Base-by-base conservation (phyloP, 805 yeast species). In the Yamadazyma akitaensis region DNA sequence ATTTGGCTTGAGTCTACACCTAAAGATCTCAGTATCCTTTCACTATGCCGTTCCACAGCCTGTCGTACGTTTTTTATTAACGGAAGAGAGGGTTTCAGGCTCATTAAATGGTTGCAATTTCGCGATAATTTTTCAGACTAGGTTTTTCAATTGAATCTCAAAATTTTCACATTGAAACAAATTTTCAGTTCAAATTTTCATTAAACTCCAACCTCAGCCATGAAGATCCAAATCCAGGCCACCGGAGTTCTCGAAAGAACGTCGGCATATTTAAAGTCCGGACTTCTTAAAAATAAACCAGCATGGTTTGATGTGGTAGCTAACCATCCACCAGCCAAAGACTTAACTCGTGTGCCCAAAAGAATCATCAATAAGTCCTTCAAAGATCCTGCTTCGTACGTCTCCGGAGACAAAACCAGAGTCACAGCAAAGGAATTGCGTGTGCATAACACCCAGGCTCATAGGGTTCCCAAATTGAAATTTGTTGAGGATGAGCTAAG, bases 231-330 rank as follows among this genome's bases (percentile, higher is more conserved):
- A 54, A 63, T 63, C 16, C 75, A 80, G 49, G 96, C 97, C 26
- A 78, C 83, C 26, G 80, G 80, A 52, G 86, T 91, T 2, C 77
- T 91, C 39, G 86, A 86, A 64, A 80, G 90, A 58, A 87, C 96
- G 0, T 84, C 96, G 1, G 83, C 85, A 49, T 82, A 82, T 56
- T 68, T 92, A 52, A 75, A 74, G 56, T 77, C 87, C 0, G 92
- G 95, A 1, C 70, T 84, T n/a, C 73, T 89, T 40, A 72, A 65
- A 28, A 67, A 76, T 28, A 84, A 85, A 58, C 99, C 99, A 1
- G 84, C 84, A 1, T 94, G 98, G 99, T 89, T 77, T 65, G 82
- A 84, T 52, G 92, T 87, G 5, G 89, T 94, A 13, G 87, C 88
- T 3, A 75, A 82, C 24, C 76, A 84, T 55, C 97, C 97, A 34